phyloP scores from a whole-genome alignment of 352 stramenopile species.

The Pythium brachiatum region DNA sequence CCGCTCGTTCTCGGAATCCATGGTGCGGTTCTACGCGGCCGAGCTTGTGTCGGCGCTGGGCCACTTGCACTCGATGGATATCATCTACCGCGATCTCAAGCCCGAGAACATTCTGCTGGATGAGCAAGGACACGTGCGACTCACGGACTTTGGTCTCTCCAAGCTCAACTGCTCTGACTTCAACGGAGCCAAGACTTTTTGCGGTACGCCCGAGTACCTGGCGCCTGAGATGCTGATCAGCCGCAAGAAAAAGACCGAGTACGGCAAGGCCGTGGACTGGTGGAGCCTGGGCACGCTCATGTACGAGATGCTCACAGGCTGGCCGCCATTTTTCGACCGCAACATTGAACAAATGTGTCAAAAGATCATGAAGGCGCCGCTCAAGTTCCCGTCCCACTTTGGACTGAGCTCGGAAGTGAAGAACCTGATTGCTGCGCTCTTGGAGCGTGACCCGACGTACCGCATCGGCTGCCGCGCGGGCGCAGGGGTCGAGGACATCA shows the following conservation, averaged over 20 bases:
- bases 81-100: constrained; percentile 94
- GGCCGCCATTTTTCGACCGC: constrained; percentile 91
- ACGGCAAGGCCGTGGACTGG: constrained; percentile 93
- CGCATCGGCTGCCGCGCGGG: constrained; percentile 69
- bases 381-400: constrained; percentile 87
- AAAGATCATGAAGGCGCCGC: constrained; percentile 88
- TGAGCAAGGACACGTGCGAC: constrained; percentile 85
- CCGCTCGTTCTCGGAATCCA: constrained; percentile 85
- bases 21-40: constrained; percentile 91
- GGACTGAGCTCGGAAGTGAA: constrained; percentile 70
- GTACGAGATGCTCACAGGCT: constrained; percentile 94
- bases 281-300: constrained; percentile 93
- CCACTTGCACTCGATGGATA: constrained; percentile 89
- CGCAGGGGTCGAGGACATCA: constrained; percentile 68
- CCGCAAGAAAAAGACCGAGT: constrained; percentile 86
- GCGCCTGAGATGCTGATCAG: constrained; percentile 89
- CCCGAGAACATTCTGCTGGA: constrained; percentile 94
- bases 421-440: constrained; percentile 70
- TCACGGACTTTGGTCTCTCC: constrained; percentile 94
- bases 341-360: constrained; percentile 92
- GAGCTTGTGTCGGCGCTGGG: constrained; percentile 90
- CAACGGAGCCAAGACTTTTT: constrained; percentile 84
- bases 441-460: constrained; percentile 71
- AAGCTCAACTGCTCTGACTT: constrained; percentile 86
- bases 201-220: constrained; percentile 86